These are phyloP conservation scores for Aureoboletus auriporus DNA, from an alignment of 768 basidiomycete species.

Conservation along the genomic window DNA sequence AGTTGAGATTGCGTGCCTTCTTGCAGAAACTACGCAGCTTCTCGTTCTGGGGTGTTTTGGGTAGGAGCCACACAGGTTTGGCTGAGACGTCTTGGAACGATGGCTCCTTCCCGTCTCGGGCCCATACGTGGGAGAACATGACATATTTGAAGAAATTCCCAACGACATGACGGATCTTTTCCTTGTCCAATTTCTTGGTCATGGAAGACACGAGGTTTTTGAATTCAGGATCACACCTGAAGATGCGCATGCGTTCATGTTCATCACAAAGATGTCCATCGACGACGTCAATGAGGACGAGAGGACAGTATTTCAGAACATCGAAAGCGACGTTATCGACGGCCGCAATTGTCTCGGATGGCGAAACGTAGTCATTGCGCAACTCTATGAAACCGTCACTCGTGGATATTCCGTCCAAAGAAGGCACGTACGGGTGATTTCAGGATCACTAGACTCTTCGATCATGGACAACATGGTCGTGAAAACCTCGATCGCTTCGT, in stretches of 20 bases:
- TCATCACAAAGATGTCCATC: background rate
- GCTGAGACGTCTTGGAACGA: constrained; percentile 6
- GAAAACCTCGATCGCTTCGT: constrained; percentile 3
- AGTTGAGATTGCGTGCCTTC: constrained; percentile 2
- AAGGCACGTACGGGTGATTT: background rate
- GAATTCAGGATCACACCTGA: background rate
- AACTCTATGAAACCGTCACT: background rate
- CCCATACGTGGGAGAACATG: constrained; percentile 13
- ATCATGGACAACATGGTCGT: constrained; percentile 1
- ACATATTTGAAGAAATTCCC: constrained; percentile 8
- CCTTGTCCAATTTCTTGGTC: constrained; percentile 1
- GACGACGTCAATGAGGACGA: constrained; percentile 1
- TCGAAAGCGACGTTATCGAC: background rate
- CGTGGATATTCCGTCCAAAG: background rate
- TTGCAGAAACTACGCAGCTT: constrained; percentile 11
- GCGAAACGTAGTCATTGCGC: background rate
- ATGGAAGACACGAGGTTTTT: constrained; percentile 9
- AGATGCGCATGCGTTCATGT: background rate
- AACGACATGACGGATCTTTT: background rate
- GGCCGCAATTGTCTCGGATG: background rate
- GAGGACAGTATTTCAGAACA: background rate
- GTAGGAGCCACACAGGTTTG: constrained; percentile 4
- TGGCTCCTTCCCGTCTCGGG: constrained; percentile 3
- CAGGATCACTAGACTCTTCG: background rate
- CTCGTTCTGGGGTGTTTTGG: background rate